phyloP scores from a whole-genome alignment of 1,284 basidiomycete species.

The Trichosporon sp. region DNA sequence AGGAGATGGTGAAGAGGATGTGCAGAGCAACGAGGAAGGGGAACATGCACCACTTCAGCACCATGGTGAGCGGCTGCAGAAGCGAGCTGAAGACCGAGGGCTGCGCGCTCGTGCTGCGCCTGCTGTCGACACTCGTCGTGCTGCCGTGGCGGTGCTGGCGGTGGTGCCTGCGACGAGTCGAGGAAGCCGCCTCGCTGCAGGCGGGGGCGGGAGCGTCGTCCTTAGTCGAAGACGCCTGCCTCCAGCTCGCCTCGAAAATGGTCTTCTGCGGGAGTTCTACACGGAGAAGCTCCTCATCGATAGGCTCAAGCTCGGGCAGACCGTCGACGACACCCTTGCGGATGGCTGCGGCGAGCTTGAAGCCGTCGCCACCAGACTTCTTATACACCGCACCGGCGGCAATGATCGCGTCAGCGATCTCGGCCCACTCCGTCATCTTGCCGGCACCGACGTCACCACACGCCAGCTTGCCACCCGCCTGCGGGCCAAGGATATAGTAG shows the following conservation, averaged over 20 bases:
- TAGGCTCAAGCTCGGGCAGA: constrained; percentile 8
- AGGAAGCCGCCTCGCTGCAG: background rate
- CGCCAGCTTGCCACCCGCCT: constrained; percentile 63
- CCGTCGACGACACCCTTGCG: constrained; percentile 19
- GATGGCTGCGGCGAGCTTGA: constrained; percentile 30
- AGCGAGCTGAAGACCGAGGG: background rate
- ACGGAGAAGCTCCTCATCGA: constrained; percentile 7
- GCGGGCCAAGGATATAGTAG: constrained; percentile 80
- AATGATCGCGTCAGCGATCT: constrained; percentile 51
- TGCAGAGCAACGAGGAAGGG: constrained; percentile 46
- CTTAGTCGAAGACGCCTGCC: background rate
- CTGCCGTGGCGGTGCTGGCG: background rate
- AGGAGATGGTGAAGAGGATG: constrained; percentile 42
- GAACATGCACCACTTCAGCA: constrained; percentile 28
- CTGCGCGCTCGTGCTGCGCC: background rate
- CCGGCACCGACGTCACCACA: constrained; percentile 93
- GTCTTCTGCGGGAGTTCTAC: constrained; percentile 7
- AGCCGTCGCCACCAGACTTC: background rate
- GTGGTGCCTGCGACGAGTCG: background rate
- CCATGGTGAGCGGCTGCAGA: background rate
- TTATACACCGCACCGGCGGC: constrained; percentile 18
- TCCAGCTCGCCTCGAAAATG: constrained; percentile 9
- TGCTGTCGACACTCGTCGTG: background rate
- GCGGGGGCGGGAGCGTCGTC: background rate
- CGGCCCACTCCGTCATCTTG: constrained; percentile 89